Evolutionary conservation across 1,284 basidiomycete species (phyloP).

Genomic region (Tylopilus sp.): DNA sequence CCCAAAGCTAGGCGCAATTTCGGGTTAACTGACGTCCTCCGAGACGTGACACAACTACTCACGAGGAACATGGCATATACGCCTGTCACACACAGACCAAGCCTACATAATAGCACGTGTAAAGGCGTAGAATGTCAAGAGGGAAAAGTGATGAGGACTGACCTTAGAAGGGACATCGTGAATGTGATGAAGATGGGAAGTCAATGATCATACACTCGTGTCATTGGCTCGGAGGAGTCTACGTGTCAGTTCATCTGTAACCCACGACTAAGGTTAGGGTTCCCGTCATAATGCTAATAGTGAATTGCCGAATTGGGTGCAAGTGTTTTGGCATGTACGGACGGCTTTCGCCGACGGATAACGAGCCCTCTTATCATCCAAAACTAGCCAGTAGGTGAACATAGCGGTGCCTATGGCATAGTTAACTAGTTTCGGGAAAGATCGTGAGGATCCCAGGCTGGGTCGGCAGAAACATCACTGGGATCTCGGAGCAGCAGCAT

Average conservation of each 20-base stretch:
- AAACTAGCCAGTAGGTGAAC: no score
- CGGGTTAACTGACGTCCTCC: slow-evolving; percentile 4
- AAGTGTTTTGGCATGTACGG: background rate
- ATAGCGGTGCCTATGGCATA: no score
- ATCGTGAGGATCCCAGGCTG: no score
- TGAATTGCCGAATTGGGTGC: no score
- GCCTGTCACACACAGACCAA: slow-evolving; percentile 72
- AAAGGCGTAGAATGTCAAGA: background rate
- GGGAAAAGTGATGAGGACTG: slow-evolving; percentile 1
- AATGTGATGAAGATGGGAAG: background rate
- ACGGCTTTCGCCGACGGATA: background rate
- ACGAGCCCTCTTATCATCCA: no score
- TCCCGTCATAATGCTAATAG: background rate
- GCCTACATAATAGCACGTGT: slow-evolving; percentile 49
- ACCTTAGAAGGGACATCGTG: slow-evolving; percentile 44
- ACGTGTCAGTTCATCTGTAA: slow-evolving; percentile 40
- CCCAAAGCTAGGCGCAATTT: slow-evolving; percentile 69
- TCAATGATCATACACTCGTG: no score
- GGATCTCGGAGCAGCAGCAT: no score
- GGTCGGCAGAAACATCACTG: no score
- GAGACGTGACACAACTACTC: slow-evolving; percentile 38
- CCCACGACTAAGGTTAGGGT: slow-evolving; percentile 39
- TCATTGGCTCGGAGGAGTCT: slow-evolving; percentile 16
- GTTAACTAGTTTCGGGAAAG: no score
- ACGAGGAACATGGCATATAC: slow-evolving; percentile 87